A percentile compares a stretch with the other conserved stretches of the same genome.
phyloP scores from a whole-genome alignment of 495 filamentous ascomycete species.

The Parachaetomium inaequale region DNA sequence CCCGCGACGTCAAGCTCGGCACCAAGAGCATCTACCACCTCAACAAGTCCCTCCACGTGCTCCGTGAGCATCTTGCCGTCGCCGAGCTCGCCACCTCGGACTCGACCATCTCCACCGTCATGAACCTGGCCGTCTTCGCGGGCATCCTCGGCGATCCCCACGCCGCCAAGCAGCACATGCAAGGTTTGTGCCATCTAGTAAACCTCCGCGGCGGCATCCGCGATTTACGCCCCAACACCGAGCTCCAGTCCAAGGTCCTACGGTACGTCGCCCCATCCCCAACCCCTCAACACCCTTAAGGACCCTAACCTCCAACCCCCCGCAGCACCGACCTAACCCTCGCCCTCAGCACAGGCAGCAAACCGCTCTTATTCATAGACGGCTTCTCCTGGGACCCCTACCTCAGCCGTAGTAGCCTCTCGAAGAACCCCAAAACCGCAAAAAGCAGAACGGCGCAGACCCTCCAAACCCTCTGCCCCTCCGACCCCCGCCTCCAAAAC shows the following conservation, averaged over 20 bases:
- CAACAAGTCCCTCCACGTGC: slow-evolving; percentile 9
- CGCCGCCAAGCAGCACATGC: slow-evolving; percentile 33
- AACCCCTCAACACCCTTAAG: too few species aligned
- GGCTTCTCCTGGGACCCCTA: slow-evolving; percentile 19
- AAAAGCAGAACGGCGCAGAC: too few species aligned
- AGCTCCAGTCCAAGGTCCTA: slow-evolving; percentile 23
- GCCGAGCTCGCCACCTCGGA: slow-evolving; percentile 11
- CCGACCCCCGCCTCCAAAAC: slow-evolving; percentile 13
- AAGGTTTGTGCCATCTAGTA: slow-evolving; percentile 37
- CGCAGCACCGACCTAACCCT: slow-evolving; percentile 13
- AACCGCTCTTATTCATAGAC: slow-evolving; percentile 15
- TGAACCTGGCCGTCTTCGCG: slow-evolving; percentile 32
- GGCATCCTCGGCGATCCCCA: slow-evolving; percentile 27
- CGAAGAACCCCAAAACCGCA: too few species aligned
- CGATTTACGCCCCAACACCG: slow-evolving; percentile 10
- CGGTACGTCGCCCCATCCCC: slow-evolving; percentile 6
- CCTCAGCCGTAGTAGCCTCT: too few species aligned
- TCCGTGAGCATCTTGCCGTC: slow-evolving; percentile 16
- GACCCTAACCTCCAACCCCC: not conserved
- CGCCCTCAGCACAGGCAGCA: slow-evolving; percentile 3
- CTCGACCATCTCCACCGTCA: slow-evolving; percentile 34
- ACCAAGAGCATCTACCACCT: slow-evolving; percentile 8
- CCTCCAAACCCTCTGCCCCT: not conserved
- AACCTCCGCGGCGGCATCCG: slow-evolving; percentile 34
- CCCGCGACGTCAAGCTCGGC: not conserved